Conservation (phyloP, 768 basidiomycete genomes). For the Auriculariales sp. region DNA sequence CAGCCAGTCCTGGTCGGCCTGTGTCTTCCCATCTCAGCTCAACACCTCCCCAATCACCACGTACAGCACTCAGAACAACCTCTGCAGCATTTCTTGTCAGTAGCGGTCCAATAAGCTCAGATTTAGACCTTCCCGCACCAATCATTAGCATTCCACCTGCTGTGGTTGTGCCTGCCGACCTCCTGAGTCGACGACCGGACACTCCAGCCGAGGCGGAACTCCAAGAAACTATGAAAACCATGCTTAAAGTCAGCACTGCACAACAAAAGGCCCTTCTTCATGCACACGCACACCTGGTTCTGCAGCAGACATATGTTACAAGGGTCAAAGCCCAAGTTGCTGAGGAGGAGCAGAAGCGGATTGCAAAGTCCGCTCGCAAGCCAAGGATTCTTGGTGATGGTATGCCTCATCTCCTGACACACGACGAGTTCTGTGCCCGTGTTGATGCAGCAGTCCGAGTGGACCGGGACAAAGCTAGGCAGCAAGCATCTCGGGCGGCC, state of each 20-base stretch:
- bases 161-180: neutral
- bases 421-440: neutral
- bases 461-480: neutral
- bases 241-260: neutral
- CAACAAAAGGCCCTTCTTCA: neutral
- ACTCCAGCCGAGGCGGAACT: constrained; percentile 3
- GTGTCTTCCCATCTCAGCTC: neutral
- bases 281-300: constrained; percentile 4
- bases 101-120: neutral
- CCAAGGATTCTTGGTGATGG: neutral
- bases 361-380: neutral
- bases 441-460: neutral
- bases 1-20: neutral
- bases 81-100: neutral
- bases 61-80: neutral
- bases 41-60: neutral
- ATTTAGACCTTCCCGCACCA: neutral
- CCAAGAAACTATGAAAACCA: neutral
- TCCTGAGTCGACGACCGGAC: constrained; percentile 1
- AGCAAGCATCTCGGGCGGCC: neutral
- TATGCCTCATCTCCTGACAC: neutral
- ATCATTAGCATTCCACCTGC: neutral
- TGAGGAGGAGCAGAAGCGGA: constrained; percentile 1
- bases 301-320: constrained; percentile 2
- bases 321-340: constrained; percentile 3